Evolutionary conservation across 2,329 filamentous ascomycete species (phyloP).

Genomic region (Diatrype stigma): DNA sequence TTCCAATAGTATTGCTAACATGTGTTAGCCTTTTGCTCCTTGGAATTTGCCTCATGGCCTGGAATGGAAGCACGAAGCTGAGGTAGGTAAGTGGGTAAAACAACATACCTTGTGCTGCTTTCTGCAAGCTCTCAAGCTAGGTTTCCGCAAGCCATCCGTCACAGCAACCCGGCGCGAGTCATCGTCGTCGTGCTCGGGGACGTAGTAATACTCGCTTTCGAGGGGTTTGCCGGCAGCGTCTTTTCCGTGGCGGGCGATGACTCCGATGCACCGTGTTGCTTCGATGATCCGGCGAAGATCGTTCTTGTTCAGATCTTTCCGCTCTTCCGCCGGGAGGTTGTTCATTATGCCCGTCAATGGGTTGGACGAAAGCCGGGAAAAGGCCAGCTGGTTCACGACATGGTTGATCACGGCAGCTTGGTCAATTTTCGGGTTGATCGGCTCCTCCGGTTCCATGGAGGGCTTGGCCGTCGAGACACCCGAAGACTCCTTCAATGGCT

Average conservation of each 20-base stretch:
- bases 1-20: constrained; percentile 68
- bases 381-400: constrained; percentile 91
- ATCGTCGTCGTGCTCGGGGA: constrained; percentile 82
- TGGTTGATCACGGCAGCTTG: constrained; percentile 67
- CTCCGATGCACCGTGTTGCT: constrained; percentile 72
- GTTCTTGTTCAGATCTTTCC: constrained; percentile 53
- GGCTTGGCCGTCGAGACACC: constrained; percentile 17
- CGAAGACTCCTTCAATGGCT: constrained; percentile 18
- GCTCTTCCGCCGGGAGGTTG: constrained; percentile 70
- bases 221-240: constrained; percentile 90
- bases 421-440: constrained; percentile 29
- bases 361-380: constrained; percentile 85
- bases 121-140: constrained; percentile 80
- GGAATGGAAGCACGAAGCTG: constrained; percentile 3
- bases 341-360: constrained; percentile 85
- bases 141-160: constrained; percentile 80
- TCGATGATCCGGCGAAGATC: constrained; percentile 71
- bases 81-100: constrained; percentile 2
- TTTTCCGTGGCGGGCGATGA: constrained; percentile 87
- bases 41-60: neutral
- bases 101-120: constrained; percentile 90
- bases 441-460: constrained; percentile 25
- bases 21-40: constrained; percentile 17
- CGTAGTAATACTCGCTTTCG: constrained; percentile 96
- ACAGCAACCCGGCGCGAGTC: constrained; percentile 75